These are phyloP conservation scores for Cladosporium phlei DNA, from an alignment of 2,329 filamentous ascomycete genomes.

Conservation along the genomic window DNA sequence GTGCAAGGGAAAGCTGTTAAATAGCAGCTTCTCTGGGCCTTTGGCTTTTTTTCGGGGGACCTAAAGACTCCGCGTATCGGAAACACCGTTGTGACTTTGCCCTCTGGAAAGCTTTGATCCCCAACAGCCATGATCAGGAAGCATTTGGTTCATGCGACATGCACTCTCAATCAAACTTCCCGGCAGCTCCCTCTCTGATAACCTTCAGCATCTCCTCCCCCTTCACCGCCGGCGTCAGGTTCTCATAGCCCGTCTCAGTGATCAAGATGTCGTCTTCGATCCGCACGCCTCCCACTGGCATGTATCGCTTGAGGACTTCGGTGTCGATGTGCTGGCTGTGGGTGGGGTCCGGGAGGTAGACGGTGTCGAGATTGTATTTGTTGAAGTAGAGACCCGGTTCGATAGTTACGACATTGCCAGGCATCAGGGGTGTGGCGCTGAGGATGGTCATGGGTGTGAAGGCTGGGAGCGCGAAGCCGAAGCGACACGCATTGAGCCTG, in stretches of 20 bases:
- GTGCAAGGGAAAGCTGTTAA: too few relatives aligned
- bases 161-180: too few relatives aligned
- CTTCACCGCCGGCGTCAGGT: constrained; percentile 72
- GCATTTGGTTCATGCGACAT: too few relatives aligned
- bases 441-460: neutral
- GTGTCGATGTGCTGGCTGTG: constrained; percentile 62
- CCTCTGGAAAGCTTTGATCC: too few relatives aligned
- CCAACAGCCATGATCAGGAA: too few relatives aligned
- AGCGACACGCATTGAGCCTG: neutral
- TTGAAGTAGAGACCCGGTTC: constrained; percentile 87
- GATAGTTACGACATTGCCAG: constrained; percentile 82
- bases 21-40: too few relatives aligned
- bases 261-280: constrained; percentile 87
- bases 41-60: too few relatives aligned
- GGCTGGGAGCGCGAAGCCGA: neutral
- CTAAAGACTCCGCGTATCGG: too few relatives aligned
- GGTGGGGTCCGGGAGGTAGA: constrained; percentile 56
- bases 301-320: constrained; percentile 62
- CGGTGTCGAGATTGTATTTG: constrained; percentile 61
- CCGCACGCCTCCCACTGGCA: constrained; percentile 76
- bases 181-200: neutral
- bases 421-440: constrained; percentile 31
- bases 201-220: constrained; percentile 32
- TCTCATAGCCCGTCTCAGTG: constrained; percentile 72
- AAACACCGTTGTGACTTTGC: too few relatives aligned